These are phyloP conservation scores for Calonectria pteridis DNA, from an alignment of 2,329 filamentous ascomycete genomes.

Conservation along the genomic window DNA sequence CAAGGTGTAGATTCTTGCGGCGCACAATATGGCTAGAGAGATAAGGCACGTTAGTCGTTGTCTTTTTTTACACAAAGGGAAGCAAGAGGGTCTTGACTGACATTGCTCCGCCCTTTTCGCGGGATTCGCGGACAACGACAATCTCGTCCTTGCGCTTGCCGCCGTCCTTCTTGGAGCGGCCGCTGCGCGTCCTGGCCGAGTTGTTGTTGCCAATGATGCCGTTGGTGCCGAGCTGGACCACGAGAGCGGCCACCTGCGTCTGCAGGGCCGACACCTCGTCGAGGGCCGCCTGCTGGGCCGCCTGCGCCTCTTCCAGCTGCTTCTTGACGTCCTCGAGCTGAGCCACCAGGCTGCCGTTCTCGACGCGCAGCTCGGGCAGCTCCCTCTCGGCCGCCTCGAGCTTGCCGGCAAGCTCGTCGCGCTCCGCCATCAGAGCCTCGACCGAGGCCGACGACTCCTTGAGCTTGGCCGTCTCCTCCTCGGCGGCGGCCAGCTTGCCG, in stretches of 20 bases:
- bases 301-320: conserved; percentile 38
- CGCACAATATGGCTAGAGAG: conserved; percentile 27
- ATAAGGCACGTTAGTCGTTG: conserved; percentile 23
- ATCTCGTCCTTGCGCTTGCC: conserved; percentile 42
- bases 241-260: conserved; percentile 36
- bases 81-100: conserved; percentile 28
- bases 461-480: conserved; percentile 32
- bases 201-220: background rate
- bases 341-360: conserved; percentile 42
- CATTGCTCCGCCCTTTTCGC: conserved; percentile 39
- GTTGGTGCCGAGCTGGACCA: conserved; percentile 35
- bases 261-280: conserved; percentile 36
- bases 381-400: conserved; percentile 39
- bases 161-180: conserved; percentile 40
- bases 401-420: conserved; percentile 41
- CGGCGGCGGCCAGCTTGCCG: conserved; percentile 22
- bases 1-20: conserved; percentile 26
- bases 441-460: conserved; percentile 28
- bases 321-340: conserved; percentile 33
- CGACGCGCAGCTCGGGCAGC: conserved; percentile 34
- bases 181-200: conserved; percentile 28
- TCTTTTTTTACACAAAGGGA: background rate
- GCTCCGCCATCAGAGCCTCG: conserved; percentile 28
- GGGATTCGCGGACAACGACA: conserved; percentile 43
- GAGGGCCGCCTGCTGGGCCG: conserved; percentile 36